Percentiles rank a stretch among this genome's conserved stretches.
Conservation (phyloP, 2,329 filamentous ascomycete species). For the Alternaria tenuissima region DNA sequence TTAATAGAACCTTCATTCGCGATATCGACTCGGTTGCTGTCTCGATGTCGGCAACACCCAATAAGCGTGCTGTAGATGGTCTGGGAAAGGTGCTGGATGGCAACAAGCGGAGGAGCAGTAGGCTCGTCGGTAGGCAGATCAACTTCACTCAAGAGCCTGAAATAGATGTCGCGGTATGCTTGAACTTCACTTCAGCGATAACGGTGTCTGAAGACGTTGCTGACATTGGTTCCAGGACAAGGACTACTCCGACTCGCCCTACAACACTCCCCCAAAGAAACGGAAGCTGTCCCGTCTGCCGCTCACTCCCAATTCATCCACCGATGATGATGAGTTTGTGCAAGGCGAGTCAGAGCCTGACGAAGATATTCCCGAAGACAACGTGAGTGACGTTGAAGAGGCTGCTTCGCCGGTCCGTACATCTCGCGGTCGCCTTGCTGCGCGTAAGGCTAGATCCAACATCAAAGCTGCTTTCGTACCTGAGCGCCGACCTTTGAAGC, state of each 20-base stretch:
- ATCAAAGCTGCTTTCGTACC: slow-evolving; percentile 13
- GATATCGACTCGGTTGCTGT: background rate
- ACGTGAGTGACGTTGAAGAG: slow-evolving; percentile 5
- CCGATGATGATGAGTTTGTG: slow-evolving; percentile 30
- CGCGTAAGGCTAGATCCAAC: slow-evolving; percentile 18
- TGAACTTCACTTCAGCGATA: background rate
- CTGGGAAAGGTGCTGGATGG: background rate
- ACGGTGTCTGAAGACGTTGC: background rate
- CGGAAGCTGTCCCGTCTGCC: slow-evolving; percentile 13
- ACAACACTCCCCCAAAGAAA: slow-evolving; percentile 20
- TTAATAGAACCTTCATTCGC: background rate
- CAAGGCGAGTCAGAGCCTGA: slow-evolving; percentile 19
- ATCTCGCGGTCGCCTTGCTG: slow-evolving; percentile 15
- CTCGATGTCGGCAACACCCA: background rate
- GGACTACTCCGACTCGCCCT: slow-evolving; percentile 9
- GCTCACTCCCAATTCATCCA: background rate
- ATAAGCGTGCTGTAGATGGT: slow-evolving; percentile 10
- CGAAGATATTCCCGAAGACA: slow-evolving; percentile 16
- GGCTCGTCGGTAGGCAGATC: slow-evolving; percentile 16
- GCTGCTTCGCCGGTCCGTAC: background rate
- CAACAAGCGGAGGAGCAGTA: slow-evolving; percentile 15
- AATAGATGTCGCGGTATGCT: slow-evolving; percentile 15
- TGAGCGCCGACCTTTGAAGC: background rate
- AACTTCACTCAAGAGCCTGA: slow-evolving; percentile 15
- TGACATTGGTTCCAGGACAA: slow-evolving; percentile 13